These are phyloP conservation scores for Salix purpurea DNA, from an alignment of 345 rosid species.

Conservation along the genomic window DNA sequence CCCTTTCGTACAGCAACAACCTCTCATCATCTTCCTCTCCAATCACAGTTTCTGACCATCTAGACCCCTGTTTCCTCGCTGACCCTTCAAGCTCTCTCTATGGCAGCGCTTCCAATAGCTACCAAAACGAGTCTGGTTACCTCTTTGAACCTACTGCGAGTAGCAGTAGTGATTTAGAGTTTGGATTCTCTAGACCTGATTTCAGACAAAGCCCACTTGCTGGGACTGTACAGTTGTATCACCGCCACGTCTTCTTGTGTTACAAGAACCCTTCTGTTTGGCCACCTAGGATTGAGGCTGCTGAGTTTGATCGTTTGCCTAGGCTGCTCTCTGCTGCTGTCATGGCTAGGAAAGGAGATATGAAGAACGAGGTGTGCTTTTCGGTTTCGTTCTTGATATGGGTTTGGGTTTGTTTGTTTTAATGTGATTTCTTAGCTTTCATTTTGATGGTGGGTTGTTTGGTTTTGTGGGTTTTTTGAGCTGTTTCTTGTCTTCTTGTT, in stretches of 20 bases:
- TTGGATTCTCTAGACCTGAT: slow-evolving; percentile 76
- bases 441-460: slow-evolving; percentile 1
- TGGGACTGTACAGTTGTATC: slow-evolving; percentile 78
- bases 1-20: slow-evolving; percentile 44
- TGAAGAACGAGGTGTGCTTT: slow-evolving; percentile 58
- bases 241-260: slow-evolving; percentile 87
- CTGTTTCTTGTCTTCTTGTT: neutral
- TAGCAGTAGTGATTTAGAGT: slow-evolving; percentile 48
- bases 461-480: neutral
- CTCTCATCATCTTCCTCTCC: slow-evolving; percentile 72
- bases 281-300: slow-evolving; percentile 94
- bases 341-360: slow-evolving; percentile 49
- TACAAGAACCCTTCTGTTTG: slow-evolving; percentile 93
- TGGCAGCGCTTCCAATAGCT: slow-evolving; percentile 74
- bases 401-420: neutral
- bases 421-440: neutral
- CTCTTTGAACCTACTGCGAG: slow-evolving; percentile 33
- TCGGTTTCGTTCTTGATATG: neutral
- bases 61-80: slow-evolving; percentile 37
- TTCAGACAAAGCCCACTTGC: slow-evolving; percentile 59
- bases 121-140: slow-evolving; percentile 60
- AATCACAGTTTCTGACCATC: slow-evolving; percentile 57
- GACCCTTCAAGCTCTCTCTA: slow-evolving; percentile 49
- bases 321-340: slow-evolving; percentile 85
- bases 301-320: slow-evolving; percentile 99